Conservation (phyloP, 2,329 filamentous ascomycete species). For the Escovopsis sp. region DNA sequence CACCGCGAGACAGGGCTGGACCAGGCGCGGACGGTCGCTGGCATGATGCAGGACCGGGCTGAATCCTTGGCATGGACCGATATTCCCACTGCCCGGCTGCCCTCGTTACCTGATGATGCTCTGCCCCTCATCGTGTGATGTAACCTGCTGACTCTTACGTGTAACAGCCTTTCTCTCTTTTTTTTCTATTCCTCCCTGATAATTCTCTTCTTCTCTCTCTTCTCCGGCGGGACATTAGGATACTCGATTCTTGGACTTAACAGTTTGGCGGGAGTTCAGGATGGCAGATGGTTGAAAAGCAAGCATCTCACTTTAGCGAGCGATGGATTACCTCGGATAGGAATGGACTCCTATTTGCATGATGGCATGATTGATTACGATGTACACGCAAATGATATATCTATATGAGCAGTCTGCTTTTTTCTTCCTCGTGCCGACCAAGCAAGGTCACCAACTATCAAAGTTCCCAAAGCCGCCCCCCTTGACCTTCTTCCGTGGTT, state of each 20-base stretch:
- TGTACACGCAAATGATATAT: too few species aligned
- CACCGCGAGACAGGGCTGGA: conserved; percentile 30
- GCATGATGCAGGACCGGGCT: conserved; percentile 25
- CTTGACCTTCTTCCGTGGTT: conserved; percentile 68
- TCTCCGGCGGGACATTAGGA: too few species aligned
- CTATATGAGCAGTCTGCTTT: background rate
- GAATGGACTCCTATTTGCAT: background rate
- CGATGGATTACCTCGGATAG: background rate
- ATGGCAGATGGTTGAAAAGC: background rate
- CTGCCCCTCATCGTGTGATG: conserved; percentile 15
- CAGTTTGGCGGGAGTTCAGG: too few species aligned
- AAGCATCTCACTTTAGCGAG: background rate
- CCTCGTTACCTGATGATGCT: conserved; percentile 11
- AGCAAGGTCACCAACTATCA: conserved; percentile 59
- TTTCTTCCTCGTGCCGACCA: background rate
- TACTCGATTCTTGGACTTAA: too few species aligned
- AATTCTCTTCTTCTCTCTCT: too few species aligned
- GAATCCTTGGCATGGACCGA: conserved; percentile 13
- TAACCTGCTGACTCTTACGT: too few species aligned
- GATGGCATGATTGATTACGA: background rate
- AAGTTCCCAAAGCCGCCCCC: conserved; percentile 82
- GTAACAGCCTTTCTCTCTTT: background rate
- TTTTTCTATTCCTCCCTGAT: background rate
- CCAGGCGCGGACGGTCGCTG: conserved; percentile 29
- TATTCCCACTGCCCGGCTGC: conserved; percentile 14